Base-by-base conservation (phyloP, 805 yeast species). In the Cyberlindnera euphorbiiphila region DNA sequence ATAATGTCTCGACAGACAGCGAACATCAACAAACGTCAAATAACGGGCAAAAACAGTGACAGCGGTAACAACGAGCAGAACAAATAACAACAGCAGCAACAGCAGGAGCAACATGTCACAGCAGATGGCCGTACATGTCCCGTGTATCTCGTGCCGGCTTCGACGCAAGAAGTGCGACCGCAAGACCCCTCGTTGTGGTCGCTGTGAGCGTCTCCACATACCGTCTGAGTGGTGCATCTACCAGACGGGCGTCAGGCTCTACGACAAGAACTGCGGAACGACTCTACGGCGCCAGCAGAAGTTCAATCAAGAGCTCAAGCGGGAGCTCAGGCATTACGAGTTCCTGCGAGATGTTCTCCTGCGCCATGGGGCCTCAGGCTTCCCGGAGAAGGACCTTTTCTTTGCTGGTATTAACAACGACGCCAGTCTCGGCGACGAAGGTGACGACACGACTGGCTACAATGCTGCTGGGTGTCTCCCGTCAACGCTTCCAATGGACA, bases 161-260 rank as follows among this genome's bases (percentile, higher is more conserved):
- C 26, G 39, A 18, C 22, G 39, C 9, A 36, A 36, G 30, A 29
- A 29, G 29, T 36, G 37, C 15, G 39, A 36, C 34, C 22, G 30
- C 14, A 12, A 11, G 19, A 14, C 2, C n/a, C 29, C 34, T 3
- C 14, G 25, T 20, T 36, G 39, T 14, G 17, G 29, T 9, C 17
- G 39, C 11, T 36, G 39, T 25, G 10, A 12, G 18, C n/a, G 20
- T 14, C 30, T 36, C 14, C 22, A 28, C 13, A 36, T 36, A 8
- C 34, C 34, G 3, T 20, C 7, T 5, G 30, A 36, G 25, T 29
- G 25, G 33, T 36, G 39, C 13, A 36, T 36, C 19, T 36, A 36
- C 16, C 14, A 26, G 15, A 18, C 24, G 7, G 24, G 19, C 20
- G 20, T 28, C 11, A 30, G 29, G 16, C 29, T 36, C 21, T 12